Percentiles rank a stretch among this genome's conserved stretches.
Conservation (phyloP, 768 basidiomycete genomes). For the Rhizopogon salebrosus region DNA sequence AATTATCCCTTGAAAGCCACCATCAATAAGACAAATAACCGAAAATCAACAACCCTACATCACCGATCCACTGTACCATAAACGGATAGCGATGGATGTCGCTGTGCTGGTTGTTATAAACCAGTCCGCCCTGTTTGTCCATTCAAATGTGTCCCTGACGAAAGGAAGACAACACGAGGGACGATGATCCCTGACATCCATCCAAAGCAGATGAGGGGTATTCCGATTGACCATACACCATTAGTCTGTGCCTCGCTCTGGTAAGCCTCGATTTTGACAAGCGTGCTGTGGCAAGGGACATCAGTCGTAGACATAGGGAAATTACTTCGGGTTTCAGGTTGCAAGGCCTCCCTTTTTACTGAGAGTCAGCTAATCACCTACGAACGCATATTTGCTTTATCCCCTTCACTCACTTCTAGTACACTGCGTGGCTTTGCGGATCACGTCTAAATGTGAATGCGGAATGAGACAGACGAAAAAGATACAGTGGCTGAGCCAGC, state of each 20-base stretch:
- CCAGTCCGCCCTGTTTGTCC: neutral
- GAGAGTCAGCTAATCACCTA: conserved; percentile 38
- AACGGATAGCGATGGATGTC: too few species aligned
- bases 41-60: neutral
- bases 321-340: neutral
- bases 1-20: too few species aligned
- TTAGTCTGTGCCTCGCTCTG: neutral
- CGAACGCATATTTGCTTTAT: conserved; percentile 36
- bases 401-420: conserved; percentile 40
- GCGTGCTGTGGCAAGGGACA: neutral
- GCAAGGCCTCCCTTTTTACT: conserved; percentile 31
- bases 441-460: conserved; percentile 48
- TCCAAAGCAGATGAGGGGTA: neutral
- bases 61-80: neutral
- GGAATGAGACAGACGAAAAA: conserved; percentile 37
- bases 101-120: neutral
- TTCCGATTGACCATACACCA: neutral
- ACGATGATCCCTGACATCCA: neutral
- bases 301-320: neutral
- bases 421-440: conserved; percentile 44
- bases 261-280: too few species aligned
- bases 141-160: neutral
- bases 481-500: conserved; percentile 23
- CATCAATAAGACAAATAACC: too few species aligned
- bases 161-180: neutral